phyloP scores from a whole-genome alignment of 306 rosid genomes.

The Vigna nakashimae region DNA sequence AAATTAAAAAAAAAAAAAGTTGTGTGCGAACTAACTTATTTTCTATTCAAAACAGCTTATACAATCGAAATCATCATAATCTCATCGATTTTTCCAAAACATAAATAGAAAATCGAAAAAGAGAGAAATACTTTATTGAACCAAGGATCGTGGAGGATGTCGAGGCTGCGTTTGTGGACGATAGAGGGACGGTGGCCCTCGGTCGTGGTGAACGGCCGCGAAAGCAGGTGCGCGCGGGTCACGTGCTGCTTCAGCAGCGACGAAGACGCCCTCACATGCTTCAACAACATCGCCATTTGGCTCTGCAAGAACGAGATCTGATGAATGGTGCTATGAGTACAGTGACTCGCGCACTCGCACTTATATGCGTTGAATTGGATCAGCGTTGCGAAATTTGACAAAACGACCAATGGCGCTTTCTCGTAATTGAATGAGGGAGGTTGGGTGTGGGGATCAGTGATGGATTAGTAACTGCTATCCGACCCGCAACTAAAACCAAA shows the following conservation, averaged over 20 bases:
- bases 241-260: slow-evolving; percentile 55
- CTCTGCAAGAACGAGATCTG: neutral
- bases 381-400: neutral
- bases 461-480: too few species aligned
- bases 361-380: neutral
- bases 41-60: neutral
- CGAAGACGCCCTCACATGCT: slow-evolving; percentile 64
- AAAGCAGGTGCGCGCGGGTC: slow-evolving; percentile 23
- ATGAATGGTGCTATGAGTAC: neutral
- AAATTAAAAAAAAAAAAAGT: neutral
- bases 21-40: neutral
- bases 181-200: slow-evolving; percentile 90
- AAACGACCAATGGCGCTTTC: neutral
- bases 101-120: neutral
- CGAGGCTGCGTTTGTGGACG: slow-evolving; percentile 93
- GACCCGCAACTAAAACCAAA: too few species aligned
- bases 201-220: slow-evolving; percentile 75
- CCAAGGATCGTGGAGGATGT: slow-evolving; percentile 99
- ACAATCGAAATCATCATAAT: neutral
- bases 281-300: slow-evolving; percentile 63
- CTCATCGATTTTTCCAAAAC: neutral
- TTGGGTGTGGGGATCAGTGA: neutral
- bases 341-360: neutral
- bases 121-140: slow-evolving; percentile 75
- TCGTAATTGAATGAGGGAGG: neutral